phyloP scores from a whole-genome alignment of 495 filamentous ascomycete genomes.

The Annulohypoxylon nitens region DNA sequence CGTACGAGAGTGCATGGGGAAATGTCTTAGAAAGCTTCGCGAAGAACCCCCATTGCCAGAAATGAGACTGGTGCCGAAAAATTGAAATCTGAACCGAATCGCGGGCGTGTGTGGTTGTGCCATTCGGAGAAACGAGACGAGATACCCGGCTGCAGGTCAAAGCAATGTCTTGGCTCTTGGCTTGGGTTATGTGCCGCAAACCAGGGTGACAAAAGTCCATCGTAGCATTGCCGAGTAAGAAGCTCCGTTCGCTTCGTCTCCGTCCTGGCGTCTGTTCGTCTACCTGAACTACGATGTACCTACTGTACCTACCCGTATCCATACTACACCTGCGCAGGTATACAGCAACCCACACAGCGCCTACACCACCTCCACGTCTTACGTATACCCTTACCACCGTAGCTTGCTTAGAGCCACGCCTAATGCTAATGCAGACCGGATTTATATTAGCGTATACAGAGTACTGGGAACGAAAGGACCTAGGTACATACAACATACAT shows the following conservation, averaged over 20 bases:
- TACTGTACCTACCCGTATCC: neutral
- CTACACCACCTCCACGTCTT: neutral
- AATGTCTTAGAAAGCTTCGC: conserved; percentile 48
- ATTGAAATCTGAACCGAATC: conserved; percentile 49
- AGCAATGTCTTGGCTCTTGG: conserved; percentile 36
- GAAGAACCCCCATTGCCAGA: conserved; percentile 43
- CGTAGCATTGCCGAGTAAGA: conserved; percentile 43
- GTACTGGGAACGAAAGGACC: conserved; percentile 11
- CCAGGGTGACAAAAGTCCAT: conserved; percentile 44
- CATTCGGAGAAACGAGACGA: conserved; percentile 50
- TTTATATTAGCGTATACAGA: conserved; percentile 44
- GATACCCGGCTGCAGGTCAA: conserved; percentile 51
- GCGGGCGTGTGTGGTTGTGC: conserved; percentile 35
- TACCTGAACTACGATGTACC: neutral
- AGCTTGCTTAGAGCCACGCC: conserved; percentile 1
- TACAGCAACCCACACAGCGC: no score
- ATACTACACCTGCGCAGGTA: no score
- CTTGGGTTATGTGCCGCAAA: conserved; percentile 46
- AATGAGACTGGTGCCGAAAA: conserved; percentile 37
- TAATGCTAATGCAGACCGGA: conserved; percentile 32
- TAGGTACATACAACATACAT: conserved; percentile 5
- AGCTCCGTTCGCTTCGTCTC: conserved; percentile 22
- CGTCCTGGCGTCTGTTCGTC: neutral
- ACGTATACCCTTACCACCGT: conserved; percentile 5
- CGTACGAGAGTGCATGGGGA: conserved; percentile 29